A percentile compares a stretch with the other conserved stretches of the same genome.
These are phyloP conservation scores for Hypoxylon sp. DNA, from an alignment of 2,329 filamentous ascomycete genomes.

Conservation along the genomic window DNA sequence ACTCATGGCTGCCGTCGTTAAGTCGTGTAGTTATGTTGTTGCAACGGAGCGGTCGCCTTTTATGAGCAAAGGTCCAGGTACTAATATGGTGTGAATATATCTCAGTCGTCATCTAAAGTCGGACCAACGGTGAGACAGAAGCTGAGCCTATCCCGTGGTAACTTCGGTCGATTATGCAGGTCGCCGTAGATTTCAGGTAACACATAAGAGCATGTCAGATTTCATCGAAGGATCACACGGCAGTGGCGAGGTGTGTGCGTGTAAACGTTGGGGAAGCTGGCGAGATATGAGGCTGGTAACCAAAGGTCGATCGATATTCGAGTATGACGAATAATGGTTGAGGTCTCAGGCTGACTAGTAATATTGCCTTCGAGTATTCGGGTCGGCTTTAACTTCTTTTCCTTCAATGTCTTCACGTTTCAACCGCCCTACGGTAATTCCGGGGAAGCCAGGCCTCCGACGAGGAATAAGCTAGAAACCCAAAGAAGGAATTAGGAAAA, in stretches of 20 bases:
- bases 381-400: constrained; percentile 23
- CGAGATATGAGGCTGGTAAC: constrained; percentile 13
- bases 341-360: constrained; percentile 24
- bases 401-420: constrained; percentile 14
- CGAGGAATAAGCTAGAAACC: constrained; percentile 23
- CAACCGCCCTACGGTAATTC: constrained; percentile 20
- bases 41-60: constrained; percentile 17
- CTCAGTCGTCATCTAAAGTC: constrained; percentile 22
- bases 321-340: constrained; percentile 26
- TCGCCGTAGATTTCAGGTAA: constrained; percentile 34
- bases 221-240: constrained; percentile 37
- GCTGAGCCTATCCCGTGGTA: constrained; percentile 30
- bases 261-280: constrained; percentile 25
- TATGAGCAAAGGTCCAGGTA: constrained; percentile 12
- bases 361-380: constrained; percentile 21
- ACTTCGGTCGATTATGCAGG: constrained; percentile 43
- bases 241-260: constrained; percentile 33
- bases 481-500: constrained; percentile 15
- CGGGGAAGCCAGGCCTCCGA: constrained; percentile 20
- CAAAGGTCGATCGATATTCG: constrained; percentile 28
- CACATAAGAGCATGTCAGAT: constrained; percentile 27
- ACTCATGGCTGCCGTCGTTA: constrained; percentile 43
- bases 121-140: constrained; percentile 38
- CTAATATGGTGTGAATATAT: constrained; percentile 26
- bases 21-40: constrained; percentile 2